Evolutionary conservation across 306 rosid genomes (phyloP).

Genomic region (Myrica gale): DNA sequence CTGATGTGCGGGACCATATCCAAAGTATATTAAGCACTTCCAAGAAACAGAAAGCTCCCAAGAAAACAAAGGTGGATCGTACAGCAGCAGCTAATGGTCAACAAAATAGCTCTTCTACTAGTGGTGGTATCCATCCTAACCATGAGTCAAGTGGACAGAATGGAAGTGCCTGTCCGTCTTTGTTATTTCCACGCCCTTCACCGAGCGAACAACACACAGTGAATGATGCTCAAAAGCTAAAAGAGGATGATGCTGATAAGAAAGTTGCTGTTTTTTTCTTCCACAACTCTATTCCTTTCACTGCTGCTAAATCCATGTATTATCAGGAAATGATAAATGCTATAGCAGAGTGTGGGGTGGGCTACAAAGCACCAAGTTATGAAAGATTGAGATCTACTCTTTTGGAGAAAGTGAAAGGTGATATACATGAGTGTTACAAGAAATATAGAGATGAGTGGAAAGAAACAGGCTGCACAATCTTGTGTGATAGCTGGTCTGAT

Average conservation of each 20-base stretch:
- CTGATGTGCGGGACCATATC: conserved; percentile 59
- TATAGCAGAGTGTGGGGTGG: conserved; percentile 53
- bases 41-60: conserved; percentile 57
- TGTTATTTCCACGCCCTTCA: conserved; percentile 44
- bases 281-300: conserved; percentile 59
- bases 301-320: conserved; percentile 59
- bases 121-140: conserved; percentile 56
- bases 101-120: conserved; percentile 61
- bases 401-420: conserved; percentile 59
- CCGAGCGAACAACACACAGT: conserved; percentile 42
- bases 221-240: conserved; percentile 50
- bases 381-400: conserved; percentile 53
- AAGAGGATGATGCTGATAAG: conserved; percentile 58
- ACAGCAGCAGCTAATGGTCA: conserved; percentile 45
- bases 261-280: conserved; percentile 60
- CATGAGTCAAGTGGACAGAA: conserved; percentile 55
- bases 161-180: conserved; percentile 53
- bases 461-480: conserved; percentile 65
- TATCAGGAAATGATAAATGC: conserved; percentile 75
- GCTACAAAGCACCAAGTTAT: conserved; percentile 70
- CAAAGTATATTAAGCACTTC: conserved; percentile 56
- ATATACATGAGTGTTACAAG: conserved; percentile 42
- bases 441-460: conserved; percentile 64
- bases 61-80: conserved; percentile 49
- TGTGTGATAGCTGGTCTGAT: conserved; percentile 62